These are phyloP conservation scores for Coprinopsis marcescibilis DNA, from an alignment of 768 basidiomycete species.

Conservation along the genomic window DNA sequence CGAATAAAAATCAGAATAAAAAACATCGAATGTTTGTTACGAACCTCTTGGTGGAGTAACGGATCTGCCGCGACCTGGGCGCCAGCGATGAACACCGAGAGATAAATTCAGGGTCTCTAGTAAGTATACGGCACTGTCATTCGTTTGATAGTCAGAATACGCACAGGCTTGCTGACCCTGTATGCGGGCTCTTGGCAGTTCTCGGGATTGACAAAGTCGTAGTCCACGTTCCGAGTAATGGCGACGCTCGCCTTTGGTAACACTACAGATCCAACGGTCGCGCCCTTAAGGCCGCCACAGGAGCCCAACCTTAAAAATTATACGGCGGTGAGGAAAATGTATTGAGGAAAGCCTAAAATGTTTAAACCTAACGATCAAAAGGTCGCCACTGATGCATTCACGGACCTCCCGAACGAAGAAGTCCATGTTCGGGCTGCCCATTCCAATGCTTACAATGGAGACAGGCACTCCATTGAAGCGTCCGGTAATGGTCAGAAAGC, in stretches of 20 bases:
- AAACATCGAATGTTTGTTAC: conserved; percentile 13
- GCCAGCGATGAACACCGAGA: conserved; percentile 8
- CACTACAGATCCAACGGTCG: conserved; percentile 73
- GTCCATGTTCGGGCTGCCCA: conserved; percentile 80
- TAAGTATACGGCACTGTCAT: conserved; percentile 6
- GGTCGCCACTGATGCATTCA: conserved; percentile 63
- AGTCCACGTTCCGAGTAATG: conserved; percentile 71
- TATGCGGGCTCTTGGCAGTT: conserved; percentile 47
- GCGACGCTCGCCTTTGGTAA: conserved; percentile 65
- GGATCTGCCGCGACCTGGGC: conserved; percentile 55
- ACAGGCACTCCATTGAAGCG: conserved; percentile 57
- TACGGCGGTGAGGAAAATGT: neutral
- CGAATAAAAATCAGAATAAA: conserved; percentile 6
- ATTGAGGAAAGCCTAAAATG: neutral
- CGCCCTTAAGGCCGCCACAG: conserved; percentile 64
- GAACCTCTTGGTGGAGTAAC: conserved; percentile 44
- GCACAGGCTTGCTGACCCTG: conserved; percentile 59
- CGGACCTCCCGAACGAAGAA: conserved; percentile 80
- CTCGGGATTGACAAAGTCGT: conserved; percentile 53
- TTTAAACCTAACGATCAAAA: conserved; percentile 40
- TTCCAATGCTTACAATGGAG: conserved; percentile 75
- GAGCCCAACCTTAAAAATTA: conserved; percentile 59
- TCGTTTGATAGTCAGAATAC: conserved; percentile 14
- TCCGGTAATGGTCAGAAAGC: conserved; percentile 70
- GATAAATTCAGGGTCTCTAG: conserved; percentile 2